phyloP scores from a whole-genome alignment of 257 asterid species.

The Oldenlandia corymbosa region DNA sequence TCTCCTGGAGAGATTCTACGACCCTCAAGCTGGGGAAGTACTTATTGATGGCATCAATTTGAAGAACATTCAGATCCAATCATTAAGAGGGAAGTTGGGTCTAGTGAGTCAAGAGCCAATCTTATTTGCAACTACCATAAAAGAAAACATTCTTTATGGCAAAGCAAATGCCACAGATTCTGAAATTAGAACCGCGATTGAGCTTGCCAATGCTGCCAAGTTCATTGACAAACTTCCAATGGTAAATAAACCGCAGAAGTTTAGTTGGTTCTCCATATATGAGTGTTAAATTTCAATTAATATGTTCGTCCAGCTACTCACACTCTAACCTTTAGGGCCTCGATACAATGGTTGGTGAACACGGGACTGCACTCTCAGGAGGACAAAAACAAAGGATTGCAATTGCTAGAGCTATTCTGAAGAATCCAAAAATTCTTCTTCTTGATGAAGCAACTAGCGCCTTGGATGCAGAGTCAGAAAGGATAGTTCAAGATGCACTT shows the following conservation, averaged over 20 bases:
- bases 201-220: conserved; percentile 77
- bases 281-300: not conserved
- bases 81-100: conserved; percentile 59
- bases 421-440: conserved; percentile 70
- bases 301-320: not conserved
- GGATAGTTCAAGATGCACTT: conserved; percentile 69
- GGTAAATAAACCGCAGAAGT: conserved; percentile 19
- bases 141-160: conserved; percentile 56
- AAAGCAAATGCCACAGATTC: conserved; percentile 57
- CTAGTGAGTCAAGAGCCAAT: conserved; percentile 77
- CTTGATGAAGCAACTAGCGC: conserved; percentile 95
- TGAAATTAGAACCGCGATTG: conserved; percentile 58
- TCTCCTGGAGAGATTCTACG: conserved; percentile 67
- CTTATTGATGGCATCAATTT: conserved; percentile 50
- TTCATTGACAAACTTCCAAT: conserved; percentile 62
- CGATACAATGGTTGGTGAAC: conserved; percentile 80
- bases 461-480: conserved; percentile 71
- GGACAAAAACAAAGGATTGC: conserved; percentile 87
- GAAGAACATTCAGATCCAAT: conserved; percentile 39
- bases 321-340: conserved; percentile 45
- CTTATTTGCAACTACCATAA: conserved; percentile 45
- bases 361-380: conserved; percentile 75
- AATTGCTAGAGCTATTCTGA: conserved; percentile 75
- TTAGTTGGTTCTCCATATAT: not conserved
- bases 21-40: conserved; percentile 58